phyloP scores from a whole-genome alignment of 2,329 filamentous ascomycete species.

The Aspergillus amoenus region DNA sequence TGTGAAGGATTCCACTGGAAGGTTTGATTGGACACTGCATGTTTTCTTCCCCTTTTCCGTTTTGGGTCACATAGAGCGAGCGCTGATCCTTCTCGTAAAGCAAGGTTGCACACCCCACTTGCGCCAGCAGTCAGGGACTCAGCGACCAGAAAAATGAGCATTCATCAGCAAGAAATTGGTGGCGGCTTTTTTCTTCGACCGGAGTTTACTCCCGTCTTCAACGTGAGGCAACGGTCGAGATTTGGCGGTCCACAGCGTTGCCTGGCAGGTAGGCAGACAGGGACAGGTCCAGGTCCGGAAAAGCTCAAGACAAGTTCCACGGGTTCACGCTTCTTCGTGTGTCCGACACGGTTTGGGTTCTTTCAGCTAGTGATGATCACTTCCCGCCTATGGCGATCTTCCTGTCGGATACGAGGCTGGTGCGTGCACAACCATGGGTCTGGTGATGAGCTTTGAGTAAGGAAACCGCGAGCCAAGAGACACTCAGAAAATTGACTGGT shows the following conservation, averaged over 20 bases:
- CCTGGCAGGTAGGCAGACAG: neutral
- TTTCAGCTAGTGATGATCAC: neutral
- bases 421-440: neutral
- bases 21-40: neutral
- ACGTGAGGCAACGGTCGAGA: neutral
- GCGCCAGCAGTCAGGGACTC: no score
- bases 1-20: neutral
- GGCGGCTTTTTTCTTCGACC: no score
- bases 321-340: no score
- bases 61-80: neutral
- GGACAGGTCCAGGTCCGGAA: neutral
- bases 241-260: neutral
- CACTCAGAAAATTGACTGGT: no score
- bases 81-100: neutral
- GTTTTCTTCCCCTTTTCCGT: neutral
- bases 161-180: no score
- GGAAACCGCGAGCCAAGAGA: neutral
- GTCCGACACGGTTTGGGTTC: neutral
- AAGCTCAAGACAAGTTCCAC: neutral
- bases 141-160: no score
- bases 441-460: neutral
- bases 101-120: neutral
- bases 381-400: neutral
- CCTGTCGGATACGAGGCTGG: neutral
- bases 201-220: no score